Evolutionary conservation across 208 protist genomes (phyloP).

Genomic region (Wallacemonas rigidus): DNA sequence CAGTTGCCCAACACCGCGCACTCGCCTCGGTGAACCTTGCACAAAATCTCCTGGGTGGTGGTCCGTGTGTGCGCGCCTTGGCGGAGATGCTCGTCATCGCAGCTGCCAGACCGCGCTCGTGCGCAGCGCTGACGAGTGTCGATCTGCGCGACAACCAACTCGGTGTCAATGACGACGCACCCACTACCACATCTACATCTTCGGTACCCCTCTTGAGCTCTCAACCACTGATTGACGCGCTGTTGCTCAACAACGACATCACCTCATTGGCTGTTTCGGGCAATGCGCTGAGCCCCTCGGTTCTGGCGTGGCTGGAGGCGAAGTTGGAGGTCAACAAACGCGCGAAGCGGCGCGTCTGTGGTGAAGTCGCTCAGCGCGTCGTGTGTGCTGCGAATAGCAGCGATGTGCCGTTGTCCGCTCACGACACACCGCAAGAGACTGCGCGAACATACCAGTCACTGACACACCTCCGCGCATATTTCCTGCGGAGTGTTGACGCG

Average conservation of each 20-base stretch:
- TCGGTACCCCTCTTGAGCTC: conserved; percentile 1
- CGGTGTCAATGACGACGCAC: neutral
- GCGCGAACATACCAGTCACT: neutral
- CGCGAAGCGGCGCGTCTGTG: neutral
- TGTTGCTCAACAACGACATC: conserved; percentile 63
- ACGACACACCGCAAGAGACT: neutral
- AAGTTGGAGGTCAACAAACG: conserved; percentile 58
- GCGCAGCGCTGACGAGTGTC: neutral
- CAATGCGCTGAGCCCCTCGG: conserved; percentile 42
- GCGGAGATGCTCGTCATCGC: conserved; percentile 10
- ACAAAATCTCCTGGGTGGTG: conserved; percentile 29
- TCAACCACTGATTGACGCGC: conserved; percentile 56
- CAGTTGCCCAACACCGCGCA: conserved; percentile 34
- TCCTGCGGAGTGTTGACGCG: neutral
- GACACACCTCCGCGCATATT: neutral
- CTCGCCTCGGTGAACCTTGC: conserved; percentile 26
- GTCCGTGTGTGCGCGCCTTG: neutral
- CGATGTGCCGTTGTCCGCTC: neutral
- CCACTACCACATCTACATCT: neutral
- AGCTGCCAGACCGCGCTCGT: neutral
- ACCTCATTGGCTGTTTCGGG: conserved; percentile 31
- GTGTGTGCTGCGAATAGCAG: neutral
- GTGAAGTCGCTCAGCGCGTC: neutral
- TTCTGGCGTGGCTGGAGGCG: conserved; percentile 53
- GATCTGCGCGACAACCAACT: conserved; percentile 2